Base-by-base conservation (phyloP, 257 asterid genomes). In the Striga asiatica region DNA sequence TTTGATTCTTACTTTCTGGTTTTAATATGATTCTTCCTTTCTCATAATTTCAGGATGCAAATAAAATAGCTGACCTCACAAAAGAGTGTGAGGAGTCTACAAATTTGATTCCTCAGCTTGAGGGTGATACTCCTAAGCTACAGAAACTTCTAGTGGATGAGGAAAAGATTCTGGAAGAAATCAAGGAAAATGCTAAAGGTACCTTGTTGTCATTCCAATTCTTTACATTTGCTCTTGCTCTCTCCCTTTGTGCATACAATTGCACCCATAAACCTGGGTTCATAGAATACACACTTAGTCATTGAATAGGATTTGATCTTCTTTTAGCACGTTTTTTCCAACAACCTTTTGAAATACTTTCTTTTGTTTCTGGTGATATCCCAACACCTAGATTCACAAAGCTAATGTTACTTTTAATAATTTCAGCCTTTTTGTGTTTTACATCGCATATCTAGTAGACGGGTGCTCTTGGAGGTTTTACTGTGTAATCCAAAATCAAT, bases 101-200 rank as follows among this genome's bases (percentile, higher is more conserved):
- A 14, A 71, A 64, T 71, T 67, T 84, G 75, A 92, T 92, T 61
- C 97, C 99, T 50, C 71, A 66, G 45, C 72, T 92, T 61, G 95
- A 84, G 82, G 82, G 75, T 72, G 84, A 79, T 23, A 77, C 84
- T 56, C 92, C 88, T 4, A 72, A 75, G 55, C 71, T 84, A 56
- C 94, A 88, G 56, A 78, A 84, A 37, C 70, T 64, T 60, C 71
- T 92, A 69, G 61, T 59, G 41, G 89, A 71, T 1, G 95, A 88
- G 66, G 99, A 88, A 75, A 88, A 76, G 65, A 57, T 78, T 21
- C 60, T 92, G 66, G 97, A 92, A 54, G 85, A 88, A 72, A 80
- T 88, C 11, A 77, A 67, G 69, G 97, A 92, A 45, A 81, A 66
- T 37, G 76, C 94, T 57, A 92, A 77, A 81, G 95, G 97, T 88